Evolutionary conservation across 306 rosid species (phyloP), one percentile per base, ranked within the genome.

Genomic region (Cucumis melo): DNA sequence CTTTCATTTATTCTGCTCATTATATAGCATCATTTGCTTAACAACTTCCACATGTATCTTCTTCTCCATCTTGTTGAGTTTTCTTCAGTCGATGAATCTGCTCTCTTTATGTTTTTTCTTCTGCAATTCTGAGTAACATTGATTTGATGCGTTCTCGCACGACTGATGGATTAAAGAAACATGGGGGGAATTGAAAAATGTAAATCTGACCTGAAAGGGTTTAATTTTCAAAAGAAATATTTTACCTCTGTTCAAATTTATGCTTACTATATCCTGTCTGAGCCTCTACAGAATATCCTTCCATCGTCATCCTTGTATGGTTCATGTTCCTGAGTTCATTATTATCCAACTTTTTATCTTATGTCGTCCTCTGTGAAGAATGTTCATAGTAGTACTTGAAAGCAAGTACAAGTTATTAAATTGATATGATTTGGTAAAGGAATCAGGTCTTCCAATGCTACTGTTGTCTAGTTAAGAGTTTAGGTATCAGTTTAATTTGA

Each of bases 121-220:
- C 66, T 51, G 50, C 73, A 39, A 57, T 39, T 65, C 59, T 80
- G 71, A 77, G 81, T 68, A 68, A 44, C 56, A 68, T 42, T 44
- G 57, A 44, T 21, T 68, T 23, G 21, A 70, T 44, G 54, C 20
- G 74, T 64, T 36, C 71, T 62, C 13, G 71, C 44, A 38, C 24
- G 68, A 61, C 17, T 75, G 77, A 53, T 75, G 82, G 75, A 59
- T 74, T 79, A 79, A 77, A 76, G 79, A 78, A 56, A 76, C 53
- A n/a, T 66, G 56, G 53, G 34, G 38, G 56, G 82, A 67, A 67
- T 62, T 81, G 73, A 32, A 82, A 83, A 74, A 38, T 84, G 89
- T 86, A 81, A 83, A 83, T 86, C 81, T 86, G 81, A 58, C 65
- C 61, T 73, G 74, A 76, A 81, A 73, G 73, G 77, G 87, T 46